Evolutionary conservation across 805 yeast species (phyloP), one percentile per base, ranked within the genome.

Genomic region (Candida vaughaniae): DNA sequence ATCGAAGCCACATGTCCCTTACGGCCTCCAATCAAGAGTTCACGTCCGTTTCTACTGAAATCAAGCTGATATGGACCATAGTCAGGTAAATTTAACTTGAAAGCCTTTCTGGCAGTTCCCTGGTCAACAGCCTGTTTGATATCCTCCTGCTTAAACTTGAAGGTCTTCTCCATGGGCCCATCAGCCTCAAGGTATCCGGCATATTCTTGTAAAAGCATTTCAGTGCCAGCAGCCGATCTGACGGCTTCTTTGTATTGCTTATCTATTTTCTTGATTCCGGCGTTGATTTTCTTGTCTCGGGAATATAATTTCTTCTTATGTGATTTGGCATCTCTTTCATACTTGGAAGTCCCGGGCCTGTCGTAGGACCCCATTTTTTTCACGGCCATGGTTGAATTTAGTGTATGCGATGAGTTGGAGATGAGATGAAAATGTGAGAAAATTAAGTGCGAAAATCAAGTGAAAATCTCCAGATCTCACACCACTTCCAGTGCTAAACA

Each of bases 1-100:
- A 93, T 82, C 2, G 93, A 78, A 0, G 99, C 98, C 35, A 93
- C 79, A 67, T 93, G 99, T 3, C 99, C 99, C 57, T 87, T 88
- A 32, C 73, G 72, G 14, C 99, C 99, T 8, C 90, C 93, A 16
- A 93, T 66, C 23, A 93, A 69, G 33, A 93, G 59, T 45, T 82
- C 83, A 43, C 96, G 79, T 37, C 99, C 99, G 50, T 88, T 88
- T 59, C 91, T 73, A 2, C 93, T 77, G 58, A 83, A 93, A 58
- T 91, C 89, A 7, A 85, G 55, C 4, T 71, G 63, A 55, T 93
- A 93, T 1, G 99, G 97, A 0, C 98, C 98, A 55, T 80, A 84
- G 43, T 85, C 85, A 9, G 74, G 73, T 43, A 93, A 67, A 18
- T 76, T 75, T 40, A 93, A 70, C 41, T 85, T 82, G 51, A 93